These are phyloP conservation scores for Ustilago vetiveriae DNA, from an alignment of 1,284 basidiomycete genomes.

Conservation along the genomic window DNA sequence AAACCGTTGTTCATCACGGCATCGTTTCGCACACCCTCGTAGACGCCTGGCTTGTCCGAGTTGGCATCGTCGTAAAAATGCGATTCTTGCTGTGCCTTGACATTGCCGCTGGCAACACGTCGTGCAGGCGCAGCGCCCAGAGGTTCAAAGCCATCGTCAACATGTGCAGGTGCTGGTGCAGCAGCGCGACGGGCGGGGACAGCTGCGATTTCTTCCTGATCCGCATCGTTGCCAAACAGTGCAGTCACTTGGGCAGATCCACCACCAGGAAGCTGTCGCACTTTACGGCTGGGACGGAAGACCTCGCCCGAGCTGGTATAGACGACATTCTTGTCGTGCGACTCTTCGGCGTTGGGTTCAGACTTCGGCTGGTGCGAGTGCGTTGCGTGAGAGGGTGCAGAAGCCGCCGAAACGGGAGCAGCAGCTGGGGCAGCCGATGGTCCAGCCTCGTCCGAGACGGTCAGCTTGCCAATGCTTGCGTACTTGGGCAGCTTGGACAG, in stretches of 20 bases:
- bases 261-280: conserved; percentile 56
- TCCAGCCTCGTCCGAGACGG: conserved; percentile 22
- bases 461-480: conserved; percentile 53
- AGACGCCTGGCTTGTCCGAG: conserved; percentile 30
- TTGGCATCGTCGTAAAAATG: conserved; percentile 24
- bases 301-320: conserved; percentile 55
- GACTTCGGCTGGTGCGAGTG: conserved; percentile 9
- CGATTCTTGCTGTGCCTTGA: conserved; percentile 20
- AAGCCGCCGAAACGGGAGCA: background rate
- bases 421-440: conserved; percentile 18
- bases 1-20: conserved; percentile 53
- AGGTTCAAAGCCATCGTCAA: conserved; percentile 29
- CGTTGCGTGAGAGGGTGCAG: conserved; percentile 4
- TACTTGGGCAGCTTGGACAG: conserved; percentile 55
- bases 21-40: conserved; percentile 45
- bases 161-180: conserved; percentile 16
- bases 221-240: conserved; percentile 51
- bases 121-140: conserved; percentile 29
- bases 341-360: conserved; percentile 4
- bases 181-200: conserved; percentile 3
- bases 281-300: conserved; percentile 58
- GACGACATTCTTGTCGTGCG: conserved; percentile 31
- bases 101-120: conserved; percentile 29
- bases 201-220: conserved; percentile 28
- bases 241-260: conserved; percentile 51